phyloP scores from a whole-genome alignment of 1,284 basidiomycete species.

The Fistulinella staudtii region DNA sequence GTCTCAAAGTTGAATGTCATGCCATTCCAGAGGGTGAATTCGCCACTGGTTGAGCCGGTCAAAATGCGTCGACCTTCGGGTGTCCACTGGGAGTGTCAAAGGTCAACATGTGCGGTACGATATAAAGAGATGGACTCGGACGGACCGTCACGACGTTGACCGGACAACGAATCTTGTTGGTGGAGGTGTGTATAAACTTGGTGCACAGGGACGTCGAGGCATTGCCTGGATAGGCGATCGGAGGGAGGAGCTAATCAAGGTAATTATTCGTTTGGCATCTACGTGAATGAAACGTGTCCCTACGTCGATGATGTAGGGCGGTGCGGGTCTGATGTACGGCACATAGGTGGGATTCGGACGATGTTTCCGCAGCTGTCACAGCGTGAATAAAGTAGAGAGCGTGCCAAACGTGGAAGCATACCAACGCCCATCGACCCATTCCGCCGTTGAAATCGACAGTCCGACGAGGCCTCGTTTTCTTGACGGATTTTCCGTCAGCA shows the following conservation, averaged over 20 bases:
- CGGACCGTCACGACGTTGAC: constrained; percentile 90
- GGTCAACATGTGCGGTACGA: not conserved
- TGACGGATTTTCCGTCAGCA: constrained; percentile 72
- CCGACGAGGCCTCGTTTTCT: constrained; percentile 87
- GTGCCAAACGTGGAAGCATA: constrained; percentile 29
- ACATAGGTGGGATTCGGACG: constrained; percentile 70
- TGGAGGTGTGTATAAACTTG: constrained; percentile 96
- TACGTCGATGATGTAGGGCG: constrained; percentile 83
- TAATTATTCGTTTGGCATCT: constrained; percentile 19
- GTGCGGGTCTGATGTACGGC: constrained; percentile 75
- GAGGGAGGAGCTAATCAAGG: constrained; percentile 74
- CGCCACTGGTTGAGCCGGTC: constrained; percentile 94
- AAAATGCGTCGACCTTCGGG: constrained; percentile 90
- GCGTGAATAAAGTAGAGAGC: not conserved
- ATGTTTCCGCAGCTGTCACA: constrained; percentile 63
- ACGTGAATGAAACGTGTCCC: constrained; percentile 29
- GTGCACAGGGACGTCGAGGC: constrained; percentile 90
- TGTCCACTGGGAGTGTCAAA: constrained; percentile 69
- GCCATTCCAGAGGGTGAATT: constrained; percentile 99
- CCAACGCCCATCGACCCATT: constrained; percentile 79
- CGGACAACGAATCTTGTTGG: constrained; percentile 97
- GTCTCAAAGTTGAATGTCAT: constrained; percentile 99
- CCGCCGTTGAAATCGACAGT: constrained; percentile 94
- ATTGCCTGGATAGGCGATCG: constrained; percentile 86
- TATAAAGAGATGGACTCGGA: not conserved